Conservation (phyloP, 2,329 filamentous ascomycete genomes). For the Ophiosphaerella herpotricha region DNA sequence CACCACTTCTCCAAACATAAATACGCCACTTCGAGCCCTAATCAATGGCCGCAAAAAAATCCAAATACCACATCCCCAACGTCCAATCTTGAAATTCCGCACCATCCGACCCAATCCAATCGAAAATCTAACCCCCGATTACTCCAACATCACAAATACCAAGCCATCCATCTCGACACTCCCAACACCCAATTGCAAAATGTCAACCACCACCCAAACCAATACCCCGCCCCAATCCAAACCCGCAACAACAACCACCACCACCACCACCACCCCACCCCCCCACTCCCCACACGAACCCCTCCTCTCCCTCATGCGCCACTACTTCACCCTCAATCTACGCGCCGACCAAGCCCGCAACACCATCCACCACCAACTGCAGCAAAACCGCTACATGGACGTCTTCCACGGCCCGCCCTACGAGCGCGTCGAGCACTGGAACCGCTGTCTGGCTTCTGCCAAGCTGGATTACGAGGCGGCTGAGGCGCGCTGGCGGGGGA, state of each 20-base stretch:
- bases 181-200: too few species aligned
- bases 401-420: neutral
- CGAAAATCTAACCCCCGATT: too few species aligned
- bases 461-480: neutral
- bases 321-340: neutral
- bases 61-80: too few species aligned
- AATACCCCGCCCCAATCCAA: neutral
- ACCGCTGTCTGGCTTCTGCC: neutral
- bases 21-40: neutral
- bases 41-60: too few species aligned
- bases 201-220: neutral
- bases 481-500: neutral
- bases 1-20: neutral
- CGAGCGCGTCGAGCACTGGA: conserved; percentile 1
- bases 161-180: too few species aligned
- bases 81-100: too few species aligned
- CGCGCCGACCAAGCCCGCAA: conserved; percentile 1
- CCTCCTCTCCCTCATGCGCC: neutral
- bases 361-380: neutral
- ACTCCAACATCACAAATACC: too few species aligned
- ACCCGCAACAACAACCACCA: neutral
- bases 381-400: conserved; percentile 3
- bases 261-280: neutral
- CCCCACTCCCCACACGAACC: neutral
- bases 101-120: too few species aligned